Evolutionary conservation across 106 monocot genomes (phyloP).

Genomic region (Alisma plantagoaquatica): DNA sequence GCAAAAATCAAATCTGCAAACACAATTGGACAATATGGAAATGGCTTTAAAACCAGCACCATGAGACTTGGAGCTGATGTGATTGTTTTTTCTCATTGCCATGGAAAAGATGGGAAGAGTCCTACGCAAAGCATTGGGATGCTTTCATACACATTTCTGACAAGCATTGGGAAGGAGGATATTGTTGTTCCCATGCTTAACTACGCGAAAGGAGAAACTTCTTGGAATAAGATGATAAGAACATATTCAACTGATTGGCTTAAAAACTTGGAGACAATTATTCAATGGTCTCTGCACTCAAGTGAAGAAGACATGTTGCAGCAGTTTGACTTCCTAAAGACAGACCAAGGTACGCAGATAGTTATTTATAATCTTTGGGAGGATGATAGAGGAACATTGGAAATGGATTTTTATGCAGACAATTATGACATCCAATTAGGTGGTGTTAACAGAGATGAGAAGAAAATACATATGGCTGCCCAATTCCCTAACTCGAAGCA

Average conservation of each 20-base stretch:
- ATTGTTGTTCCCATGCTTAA: constrained; percentile 91
- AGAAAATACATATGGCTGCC: constrained; percentile 5
- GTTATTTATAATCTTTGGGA: constrained; percentile 87
- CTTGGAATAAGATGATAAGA: background rate
- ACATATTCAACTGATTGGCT: constrained; percentile 45
- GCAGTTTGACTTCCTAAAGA: constrained; percentile 43
- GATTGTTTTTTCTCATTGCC: constrained; percentile 69
- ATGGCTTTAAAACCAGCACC: constrained; percentile 87
- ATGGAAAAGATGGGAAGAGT: constrained; percentile 49
- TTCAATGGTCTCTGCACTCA: constrained; percentile 70
- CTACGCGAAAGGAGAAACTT: constrained; percentile 32
- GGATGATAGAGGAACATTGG: constrained; percentile 67
- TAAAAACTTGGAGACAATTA: constrained; percentile 52
- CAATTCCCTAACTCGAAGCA: constrained; percentile 8
- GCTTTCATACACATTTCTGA: constrained; percentile 77
- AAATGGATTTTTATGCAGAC: constrained; percentile 74
- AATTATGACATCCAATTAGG: constrained; percentile 15
- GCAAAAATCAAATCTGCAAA: constrained; percentile 61
- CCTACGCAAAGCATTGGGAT: constrained; percentile 70
- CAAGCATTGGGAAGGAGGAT: constrained; percentile 67
- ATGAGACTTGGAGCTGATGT: constrained; percentile 90
- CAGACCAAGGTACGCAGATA: constrained; percentile 66
- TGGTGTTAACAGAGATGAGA: constrained; percentile 7
- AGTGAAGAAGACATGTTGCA: constrained; percentile 64
- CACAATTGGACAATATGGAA: constrained; percentile 88